These are phyloP conservation scores for Fragilaria crotonensis DNA, from an alignment of 108 stramenopile genomes.

Conservation along the genomic window DNA sequence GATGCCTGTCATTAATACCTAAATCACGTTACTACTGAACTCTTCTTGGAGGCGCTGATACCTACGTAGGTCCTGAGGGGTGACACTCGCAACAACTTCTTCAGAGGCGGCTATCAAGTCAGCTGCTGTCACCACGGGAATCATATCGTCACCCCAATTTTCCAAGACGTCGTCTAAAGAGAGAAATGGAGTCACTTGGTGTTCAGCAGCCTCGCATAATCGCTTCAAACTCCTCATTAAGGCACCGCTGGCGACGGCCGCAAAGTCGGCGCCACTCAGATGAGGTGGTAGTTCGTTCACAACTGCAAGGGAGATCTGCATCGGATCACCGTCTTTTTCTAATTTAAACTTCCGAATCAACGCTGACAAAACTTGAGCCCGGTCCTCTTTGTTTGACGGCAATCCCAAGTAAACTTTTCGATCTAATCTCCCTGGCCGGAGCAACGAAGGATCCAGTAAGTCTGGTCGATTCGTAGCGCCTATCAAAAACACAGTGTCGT, in stretches of 20 bases:
- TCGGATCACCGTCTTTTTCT: slow-evolving; percentile 46
- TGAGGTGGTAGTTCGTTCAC: slow-evolving; percentile 64
- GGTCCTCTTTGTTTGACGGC: slow-evolving; percentile 55
- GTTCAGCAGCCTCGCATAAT: slow-evolving; percentile 66
- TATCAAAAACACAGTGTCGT: slow-evolving; percentile 80
- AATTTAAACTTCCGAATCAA: slow-evolving; percentile 84
- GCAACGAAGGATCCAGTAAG: slow-evolving; percentile 88
- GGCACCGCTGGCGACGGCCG: slow-evolving; percentile 82
- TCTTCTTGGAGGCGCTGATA: neutral
- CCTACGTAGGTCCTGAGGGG: neutral
- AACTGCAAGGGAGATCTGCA: slow-evolving; percentile 38
- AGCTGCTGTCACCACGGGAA: neutral
- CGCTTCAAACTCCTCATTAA: slow-evolving; percentile 64
- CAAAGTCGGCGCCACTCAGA: slow-evolving; percentile 92
- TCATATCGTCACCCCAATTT: neutral
- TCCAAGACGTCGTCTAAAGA: neutral
- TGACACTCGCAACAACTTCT: neutral
- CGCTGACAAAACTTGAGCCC: slow-evolving; percentile 69
- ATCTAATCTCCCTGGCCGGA: slow-evolving; percentile 97
- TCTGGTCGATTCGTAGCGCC: slow-evolving; percentile 99
- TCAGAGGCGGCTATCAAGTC: neutral
- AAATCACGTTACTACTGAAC: no score
- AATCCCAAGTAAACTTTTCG: slow-evolving; percentile 89
- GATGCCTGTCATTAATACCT: no score
- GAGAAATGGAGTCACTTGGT: slow-evolving; percentile 21